Evolutionary conservation across 208 protist species (phyloP).

Genomic region (Trypanosoma conorhini): DNA sequence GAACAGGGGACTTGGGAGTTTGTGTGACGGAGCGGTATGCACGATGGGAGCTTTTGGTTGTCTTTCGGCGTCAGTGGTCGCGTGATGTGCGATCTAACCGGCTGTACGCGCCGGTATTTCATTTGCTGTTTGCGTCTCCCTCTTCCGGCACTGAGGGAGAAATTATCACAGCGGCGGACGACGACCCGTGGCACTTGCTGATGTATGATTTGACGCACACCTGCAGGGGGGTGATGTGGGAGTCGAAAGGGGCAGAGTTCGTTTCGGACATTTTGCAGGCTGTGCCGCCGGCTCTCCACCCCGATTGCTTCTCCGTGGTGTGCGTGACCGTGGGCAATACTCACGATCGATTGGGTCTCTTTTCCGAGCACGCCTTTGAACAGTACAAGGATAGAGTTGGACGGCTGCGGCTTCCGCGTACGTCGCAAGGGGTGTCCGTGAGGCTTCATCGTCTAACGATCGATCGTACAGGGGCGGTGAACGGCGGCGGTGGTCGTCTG

Average conservation of each 20-base stretch:
- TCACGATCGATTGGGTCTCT: slow-evolving; percentile 42
- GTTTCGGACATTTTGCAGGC: slow-evolving; percentile 26
- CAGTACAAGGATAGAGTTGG: slow-evolving; percentile 24
- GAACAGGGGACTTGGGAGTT: slow-evolving; percentile 28
- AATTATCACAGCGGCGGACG: slow-evolving; percentile 4
- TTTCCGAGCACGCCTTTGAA: slow-evolving; percentile 35
- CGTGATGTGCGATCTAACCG: slow-evolving; percentile 42
- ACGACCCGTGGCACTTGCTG: slow-evolving; percentile 24
- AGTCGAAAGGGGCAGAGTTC: slow-evolving; percentile 28
- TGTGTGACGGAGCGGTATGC: slow-evolving; percentile 29
- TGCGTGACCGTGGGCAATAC: slow-evolving; percentile 40
- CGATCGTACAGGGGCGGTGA: not conserved
- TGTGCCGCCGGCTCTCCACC: slow-evolving; percentile 26
- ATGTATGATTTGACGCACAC: slow-evolving; percentile 27
- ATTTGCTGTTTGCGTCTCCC: slow-evolving; percentile 41
- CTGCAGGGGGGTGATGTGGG: slow-evolving; percentile 29
- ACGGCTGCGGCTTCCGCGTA: slow-evolving; percentile 1
- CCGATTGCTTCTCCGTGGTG: slow-evolving; percentile 27
- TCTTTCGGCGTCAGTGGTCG: slow-evolving; percentile 59
- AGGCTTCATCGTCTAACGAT: slow-evolving; percentile 4
- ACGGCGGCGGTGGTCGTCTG: not conserved
- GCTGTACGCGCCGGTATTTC: slow-evolving; percentile 47
- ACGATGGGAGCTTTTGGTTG: slow-evolving; percentile 39
- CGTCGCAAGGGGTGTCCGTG: slow-evolving; percentile 5
- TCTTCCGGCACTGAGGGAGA: slow-evolving; percentile 13